Conservation (phyloP, 352 stramenopile genomes). For the Pythium utonaiense region DNA sequence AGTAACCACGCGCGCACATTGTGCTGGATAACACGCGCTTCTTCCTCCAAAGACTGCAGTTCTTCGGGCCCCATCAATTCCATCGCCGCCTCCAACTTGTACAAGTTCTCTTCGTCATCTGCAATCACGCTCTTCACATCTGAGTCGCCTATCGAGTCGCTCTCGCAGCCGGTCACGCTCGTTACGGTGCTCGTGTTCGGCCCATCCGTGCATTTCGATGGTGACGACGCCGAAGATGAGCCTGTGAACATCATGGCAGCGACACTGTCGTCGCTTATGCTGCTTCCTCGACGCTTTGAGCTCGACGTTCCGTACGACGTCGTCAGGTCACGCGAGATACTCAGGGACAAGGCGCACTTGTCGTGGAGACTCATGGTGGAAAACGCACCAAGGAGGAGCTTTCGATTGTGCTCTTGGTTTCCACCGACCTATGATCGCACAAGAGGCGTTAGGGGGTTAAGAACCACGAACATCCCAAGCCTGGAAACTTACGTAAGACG, state of each 20-base stretch:
- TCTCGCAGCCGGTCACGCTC: slow-evolving; percentile 23
- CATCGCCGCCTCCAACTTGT: slow-evolving; percentile 78
- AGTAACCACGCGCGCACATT: slow-evolving; percentile 87
- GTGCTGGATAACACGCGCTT: slow-evolving; percentile 82
- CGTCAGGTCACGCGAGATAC: slow-evolving; percentile 60
- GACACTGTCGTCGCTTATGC: slow-evolving; percentile 44
- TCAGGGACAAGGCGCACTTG: slow-evolving; percentile 81
- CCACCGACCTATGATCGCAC: slow-evolving; percentile 69
- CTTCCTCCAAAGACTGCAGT: slow-evolving; percentile 78
- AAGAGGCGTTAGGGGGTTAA: no score
- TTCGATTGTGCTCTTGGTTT: slow-evolving; percentile 81
- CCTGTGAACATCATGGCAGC: slow-evolving; percentile 8
- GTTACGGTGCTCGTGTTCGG: slow-evolving; percentile 1
- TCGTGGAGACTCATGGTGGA: slow-evolving; percentile 88
- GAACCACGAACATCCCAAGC: no score
- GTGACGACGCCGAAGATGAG: slow-evolving; percentile 19
- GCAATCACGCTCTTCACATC: slow-evolving; percentile 84
- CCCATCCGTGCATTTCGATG: slow-evolving; percentile 9
- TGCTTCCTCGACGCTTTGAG: slow-evolving; percentile 48
- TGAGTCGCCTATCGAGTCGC: slow-evolving; percentile 49
- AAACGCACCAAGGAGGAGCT: slow-evolving; percentile 78
- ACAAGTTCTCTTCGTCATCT: slow-evolving; percentile 70
- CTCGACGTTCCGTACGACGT: slow-evolving; percentile 15
- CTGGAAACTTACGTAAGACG: slow-evolving; percentile 51
- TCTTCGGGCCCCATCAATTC: slow-evolving; percentile 86